Conservation (phyloP, 176 grass and related monocot species). For the Sorghum bicolor region Sorghum_bicolor_NCBIv3 NC_012879.2:5547501-5548000, state of each 20-base stretch:
- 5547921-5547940: slow-evolving; percentile 96
- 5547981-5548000: slow-evolving; percentile 50
- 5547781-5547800: not conserved
- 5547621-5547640: slow-evolving; percentile 48
- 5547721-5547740: slow-evolving; percentile 13
- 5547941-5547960: slow-evolving; percentile 31
- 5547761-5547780: not conserved
- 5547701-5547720: slow-evolving; percentile 43
- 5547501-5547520: slow-evolving; percentile 29
- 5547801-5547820: not conserved
- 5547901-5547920: slow-evolving; percentile 75
- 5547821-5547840: not conserved
- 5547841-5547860: not conserved
- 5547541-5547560: slow-evolving; percentile 34
- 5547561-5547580: slow-evolving; percentile 31
- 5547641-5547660: slow-evolving; percentile 78
- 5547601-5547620: slow-evolving; percentile 24
- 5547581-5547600: slow-evolving; percentile 39
- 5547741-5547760: not conserved
- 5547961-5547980: slow-evolving; percentile 47
- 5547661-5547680: slow-evolving; percentile 57
- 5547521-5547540: slow-evolving; percentile 30
- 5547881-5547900: slow-evolving; percentile 43
- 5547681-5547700: slow-evolving; percentile 57
- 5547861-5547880: not conserved